Evolutionary conservation across 306 rosid species (phyloP), one percentile per base, ranked within the genome.

Genomic region (Fragaria vesca): DNA sequence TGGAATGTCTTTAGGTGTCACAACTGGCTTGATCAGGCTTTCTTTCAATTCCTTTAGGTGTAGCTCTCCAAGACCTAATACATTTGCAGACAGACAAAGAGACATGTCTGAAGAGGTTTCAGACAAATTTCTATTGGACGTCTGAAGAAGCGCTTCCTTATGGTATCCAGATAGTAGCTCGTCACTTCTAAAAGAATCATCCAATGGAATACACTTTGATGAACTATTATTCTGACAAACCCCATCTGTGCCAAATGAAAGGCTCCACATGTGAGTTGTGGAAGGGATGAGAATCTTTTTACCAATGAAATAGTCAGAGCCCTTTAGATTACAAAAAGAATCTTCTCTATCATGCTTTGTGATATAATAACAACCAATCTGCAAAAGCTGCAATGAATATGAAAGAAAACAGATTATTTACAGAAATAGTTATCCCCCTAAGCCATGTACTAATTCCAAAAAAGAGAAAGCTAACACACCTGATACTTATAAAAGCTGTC

Each of bases 301-400:
- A 82, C 79, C 55, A 26, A 77, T 72, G 66, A 67, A 67, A 74
- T 52, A 70, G 57, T 38, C 69, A 77, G 85, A 83, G 75, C 77
- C 80, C 80, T 79, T 78, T 8, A 73, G 28, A 57, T 74, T 75
- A 84, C 90, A 85, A 68, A 89, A 83, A 75, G 84, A 79, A 60
- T 82, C 88, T 72, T 87, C 83, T 67, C 52, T 66, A 57, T 79
- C 54, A 83, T 85, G 86, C 81, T 87, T 85, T 82, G 84, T 67
- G 62, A 91, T 80, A 86, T 92, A 95, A 86, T 88, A 85, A 78
- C 82, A 82, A 76, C 97, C 97, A 80, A 95, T 92, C 87, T 87
- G 95, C 90, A 95, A 76, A 66, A 83, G 75, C 98, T 90, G 93
- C 85, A 82, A 84, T 81, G 66, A 74, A 75, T 61, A 43, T 73